Evolutionary conservation across 2,329 filamentous ascomycete genomes (phyloP).

Genomic region (Ophiostoma pallidulum): DNA sequence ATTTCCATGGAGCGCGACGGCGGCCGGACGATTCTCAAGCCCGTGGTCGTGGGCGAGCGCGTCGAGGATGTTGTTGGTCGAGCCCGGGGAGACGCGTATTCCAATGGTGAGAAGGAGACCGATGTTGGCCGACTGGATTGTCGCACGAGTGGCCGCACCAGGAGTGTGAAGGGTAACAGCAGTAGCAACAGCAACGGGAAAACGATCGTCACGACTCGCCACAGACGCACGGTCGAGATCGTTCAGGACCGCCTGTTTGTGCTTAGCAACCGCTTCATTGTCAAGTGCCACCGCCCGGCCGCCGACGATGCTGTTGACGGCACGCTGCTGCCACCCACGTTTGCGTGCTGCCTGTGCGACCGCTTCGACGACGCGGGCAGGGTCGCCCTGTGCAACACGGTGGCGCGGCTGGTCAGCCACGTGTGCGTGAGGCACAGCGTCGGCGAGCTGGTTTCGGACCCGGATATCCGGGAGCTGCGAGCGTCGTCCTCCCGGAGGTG

Average conservation of each 20-base stretch:
- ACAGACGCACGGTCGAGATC: slow-evolving; percentile 12
- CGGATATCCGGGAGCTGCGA: slow-evolving; percentile 19
- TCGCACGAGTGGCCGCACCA: no score
- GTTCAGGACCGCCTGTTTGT: slow-evolving; percentile 24
- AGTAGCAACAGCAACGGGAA: not conserved
- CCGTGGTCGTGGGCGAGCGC: slow-evolving; percentile 13
- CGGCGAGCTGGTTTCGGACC: slow-evolving; percentile 19
- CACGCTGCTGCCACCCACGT: slow-evolving; percentile 14
- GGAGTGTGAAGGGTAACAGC: no score
- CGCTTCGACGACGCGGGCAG: slow-evolving; percentile 5
- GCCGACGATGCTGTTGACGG: slow-evolving; percentile 13
- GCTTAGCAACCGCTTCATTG: slow-evolving; percentile 27
- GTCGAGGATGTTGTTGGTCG: slow-evolving; percentile 6
- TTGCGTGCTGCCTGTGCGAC: slow-evolving; percentile 26
- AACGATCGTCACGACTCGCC: not conserved
- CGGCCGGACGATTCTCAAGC: slow-evolving; percentile 24
- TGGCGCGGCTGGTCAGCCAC: slow-evolving; percentile 25
- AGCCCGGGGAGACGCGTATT: not conserved
- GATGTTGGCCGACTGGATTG: no score
- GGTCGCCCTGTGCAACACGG: slow-evolving; percentile 21
- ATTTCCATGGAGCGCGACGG: slow-evolving; percentile 21
- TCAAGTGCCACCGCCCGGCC: slow-evolving; percentile 28
- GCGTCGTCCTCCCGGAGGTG: not conserved
- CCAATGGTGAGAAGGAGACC: no score
- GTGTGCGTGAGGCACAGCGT: slow-evolving; percentile 20